These are phyloP conservation scores for Xanthoceras sorbifolium DNA, from an alignment of 345 rosid species.

Conservation along the genomic window DNA sequence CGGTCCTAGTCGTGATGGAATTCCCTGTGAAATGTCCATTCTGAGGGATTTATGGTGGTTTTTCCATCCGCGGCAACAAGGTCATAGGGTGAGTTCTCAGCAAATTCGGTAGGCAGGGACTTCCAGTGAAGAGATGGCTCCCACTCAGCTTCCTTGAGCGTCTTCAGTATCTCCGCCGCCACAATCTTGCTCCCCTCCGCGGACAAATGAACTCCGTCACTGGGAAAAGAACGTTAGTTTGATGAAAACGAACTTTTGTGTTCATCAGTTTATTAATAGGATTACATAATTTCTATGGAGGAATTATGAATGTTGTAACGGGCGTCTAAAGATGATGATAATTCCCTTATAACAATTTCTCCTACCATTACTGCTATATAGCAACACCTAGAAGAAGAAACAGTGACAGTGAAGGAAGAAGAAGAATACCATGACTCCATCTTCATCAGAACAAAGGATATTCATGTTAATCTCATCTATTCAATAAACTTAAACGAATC, in stretches of 20 bases:
- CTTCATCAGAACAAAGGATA: background rate
- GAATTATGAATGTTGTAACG: background rate
- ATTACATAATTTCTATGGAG: background rate
- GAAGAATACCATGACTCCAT: background rate
- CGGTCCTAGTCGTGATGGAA: slow-evolving; percentile 67
- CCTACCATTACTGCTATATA: background rate
- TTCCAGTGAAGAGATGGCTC: slow-evolving; percentile 89
- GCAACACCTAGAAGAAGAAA: background rate
- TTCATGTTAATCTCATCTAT: background rate
- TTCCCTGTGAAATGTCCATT: slow-evolving; percentile 85
- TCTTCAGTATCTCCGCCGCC: slow-evolving; percentile 76
- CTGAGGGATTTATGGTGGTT: slow-evolving; percentile 68
- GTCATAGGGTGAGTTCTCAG: slow-evolving; percentile 73
- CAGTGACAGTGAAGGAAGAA: background rate
- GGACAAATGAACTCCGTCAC: slow-evolving; percentile 90
- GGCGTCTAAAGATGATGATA: background rate
- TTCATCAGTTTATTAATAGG: background rate
- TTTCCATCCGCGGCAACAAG: slow-evolving; percentile 82
- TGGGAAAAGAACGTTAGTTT: slow-evolving; percentile 27
- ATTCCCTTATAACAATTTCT: background rate
- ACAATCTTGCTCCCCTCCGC: slow-evolving; percentile 90
- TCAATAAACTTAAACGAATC: background rate
- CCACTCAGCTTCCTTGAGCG: slow-evolving; percentile 84
- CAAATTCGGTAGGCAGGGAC: slow-evolving; percentile 80
- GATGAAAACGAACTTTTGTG: no score